Evolutionary conservation across 441 rosid genomes (phyloP).

Genomic region (Adansonia madagascariensis): DNA sequence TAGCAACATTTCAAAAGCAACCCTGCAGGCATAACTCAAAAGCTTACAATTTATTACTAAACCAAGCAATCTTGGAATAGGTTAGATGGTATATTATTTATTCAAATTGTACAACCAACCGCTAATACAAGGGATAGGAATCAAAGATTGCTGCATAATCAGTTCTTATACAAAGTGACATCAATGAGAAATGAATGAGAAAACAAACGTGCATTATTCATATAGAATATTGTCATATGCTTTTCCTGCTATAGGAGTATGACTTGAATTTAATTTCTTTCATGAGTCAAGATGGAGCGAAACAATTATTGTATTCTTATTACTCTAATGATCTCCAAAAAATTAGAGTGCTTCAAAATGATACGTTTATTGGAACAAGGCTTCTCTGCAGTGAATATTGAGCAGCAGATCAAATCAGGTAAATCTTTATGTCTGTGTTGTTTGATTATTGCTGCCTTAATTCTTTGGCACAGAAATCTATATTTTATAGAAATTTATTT

Average conservation of each 20-base stretch:
- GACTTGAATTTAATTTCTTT: slow-evolving; percentile 1
- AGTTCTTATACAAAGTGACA: slow-evolving; percentile 2
- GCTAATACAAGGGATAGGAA: background rate
- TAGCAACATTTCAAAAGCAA: background rate
- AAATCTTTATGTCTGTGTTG: background rate
- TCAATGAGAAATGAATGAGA: background rate
- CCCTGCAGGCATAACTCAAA: background rate
- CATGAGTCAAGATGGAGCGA: background rate
- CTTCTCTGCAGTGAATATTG: background rate
- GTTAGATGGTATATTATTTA: background rate
- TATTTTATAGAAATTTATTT: background rate
- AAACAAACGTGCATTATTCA: background rate
- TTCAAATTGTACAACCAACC: background rate
- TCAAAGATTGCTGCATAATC: background rate
- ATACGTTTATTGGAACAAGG: slow-evolving; percentile 7
- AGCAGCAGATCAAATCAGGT: slow-evolving; percentile 5
- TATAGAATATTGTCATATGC: background rate
- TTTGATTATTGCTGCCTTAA: background rate
- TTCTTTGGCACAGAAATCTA: background rate
- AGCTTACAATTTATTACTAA: background rate
- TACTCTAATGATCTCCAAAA: background rate
- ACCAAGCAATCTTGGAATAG: background rate
- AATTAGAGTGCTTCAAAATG: background rate
- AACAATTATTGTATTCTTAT: background rate
- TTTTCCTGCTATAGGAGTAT: slow-evolving; percentile 14